Evolutionary conservation across 495 filamentous ascomycete species (phyloP).

Genomic region (Talaromyces stipitatus): DNA sequence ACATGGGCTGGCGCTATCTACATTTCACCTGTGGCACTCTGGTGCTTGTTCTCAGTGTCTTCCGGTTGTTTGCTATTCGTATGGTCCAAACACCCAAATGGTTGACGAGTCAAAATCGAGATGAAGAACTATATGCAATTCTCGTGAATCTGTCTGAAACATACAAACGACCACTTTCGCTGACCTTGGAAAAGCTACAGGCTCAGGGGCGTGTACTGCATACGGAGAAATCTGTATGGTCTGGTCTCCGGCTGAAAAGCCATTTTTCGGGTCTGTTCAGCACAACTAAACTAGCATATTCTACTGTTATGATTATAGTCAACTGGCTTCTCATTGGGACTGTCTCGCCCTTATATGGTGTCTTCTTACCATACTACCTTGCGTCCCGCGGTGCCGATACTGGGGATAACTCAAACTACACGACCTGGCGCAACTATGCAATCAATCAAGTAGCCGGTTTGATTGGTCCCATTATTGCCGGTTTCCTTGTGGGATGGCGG

Average conservation of each 20-base stretch:
- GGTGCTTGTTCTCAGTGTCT: conserved; percentile 17
- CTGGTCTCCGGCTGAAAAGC: conserved; percentile 17
- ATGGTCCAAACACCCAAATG: conserved; percentile 24
- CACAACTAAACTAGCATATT: conserved; percentile 17
- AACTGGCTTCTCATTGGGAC: conserved; percentile 34
- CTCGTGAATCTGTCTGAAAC: conserved; percentile 14
- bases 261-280: conserved; percentile 23
- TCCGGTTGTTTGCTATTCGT: conserved; percentile 17
- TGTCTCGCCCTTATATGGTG: conserved; percentile 25
- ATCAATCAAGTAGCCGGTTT: conserved; percentile 34
- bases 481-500: conserved; percentile 23
- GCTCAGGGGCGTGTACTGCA: conserved; percentile 8
- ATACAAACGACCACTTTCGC: conserved; percentile 13
- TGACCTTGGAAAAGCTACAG: conserved; percentile 18
- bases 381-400: conserved; percentile 21
- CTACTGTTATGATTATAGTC: conserved; percentile 23
- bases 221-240: conserved; percentile 25
- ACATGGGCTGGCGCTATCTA: conserved; percentile 29
- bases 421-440: conserved; percentile 36
- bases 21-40: conserved; percentile 23
- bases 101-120: conserved; percentile 22
- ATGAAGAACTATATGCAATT: conserved; percentile 16
- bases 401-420: conserved; percentile 19
- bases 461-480: conserved; percentile 31
- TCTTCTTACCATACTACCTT: conserved; percentile 30